Evolutionary conservation across 73 alveolate species (phyloP).

Genomic region (Stentor coeruleus): DNA sequence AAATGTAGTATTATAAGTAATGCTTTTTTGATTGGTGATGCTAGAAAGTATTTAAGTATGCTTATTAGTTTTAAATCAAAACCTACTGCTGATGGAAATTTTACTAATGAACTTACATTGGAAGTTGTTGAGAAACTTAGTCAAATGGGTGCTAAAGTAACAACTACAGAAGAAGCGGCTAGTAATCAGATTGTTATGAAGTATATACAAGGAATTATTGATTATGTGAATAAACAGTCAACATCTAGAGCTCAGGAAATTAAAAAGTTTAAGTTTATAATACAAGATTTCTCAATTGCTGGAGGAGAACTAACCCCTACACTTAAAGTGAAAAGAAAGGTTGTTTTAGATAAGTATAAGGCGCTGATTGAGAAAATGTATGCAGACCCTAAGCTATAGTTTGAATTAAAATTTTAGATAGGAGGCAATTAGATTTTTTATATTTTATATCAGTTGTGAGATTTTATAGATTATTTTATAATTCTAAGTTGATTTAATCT

Average conservation of each 20-base stretch:
- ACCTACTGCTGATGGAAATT: background rate
- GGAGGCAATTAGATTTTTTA: too few relatives aligned
- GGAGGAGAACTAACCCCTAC: conserved; percentile 88
- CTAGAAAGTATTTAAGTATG: conserved; percentile 10
- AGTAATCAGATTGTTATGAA: conserved; percentile 32
- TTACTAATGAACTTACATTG: conserved; percentile 42
- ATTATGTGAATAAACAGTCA: conserved; percentile 48
- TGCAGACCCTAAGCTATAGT: conserved; percentile 48
- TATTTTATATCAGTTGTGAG: too few relatives aligned
- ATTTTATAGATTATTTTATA: too few relatives aligned
- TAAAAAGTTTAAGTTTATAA: conserved; percentile 58
- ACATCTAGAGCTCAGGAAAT: conserved; percentile 49
- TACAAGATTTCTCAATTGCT: conserved; percentile 63
- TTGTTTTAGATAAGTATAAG: conserved; percentile 47
- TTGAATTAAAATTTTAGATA: too few relatives aligned
- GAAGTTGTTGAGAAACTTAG: conserved; percentile 12
- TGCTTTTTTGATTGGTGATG: conserved; percentile 23
- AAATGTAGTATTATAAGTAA: conserved; percentile 2
- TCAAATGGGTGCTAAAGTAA: conserved; percentile 12
- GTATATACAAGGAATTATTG: conserved; percentile 56
- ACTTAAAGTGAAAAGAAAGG: conserved; percentile 67
- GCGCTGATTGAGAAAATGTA: conserved; percentile 60
- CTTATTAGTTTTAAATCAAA: conserved; percentile 9
- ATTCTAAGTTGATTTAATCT: too few relatives aligned
- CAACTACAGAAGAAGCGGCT: conserved; percentile 62